Evolutionary conservation across 176 grass and related monocot genomes (phyloP), one percentile per base, ranked within the genome.

Genomic region (Carex littledalei): DNA sequence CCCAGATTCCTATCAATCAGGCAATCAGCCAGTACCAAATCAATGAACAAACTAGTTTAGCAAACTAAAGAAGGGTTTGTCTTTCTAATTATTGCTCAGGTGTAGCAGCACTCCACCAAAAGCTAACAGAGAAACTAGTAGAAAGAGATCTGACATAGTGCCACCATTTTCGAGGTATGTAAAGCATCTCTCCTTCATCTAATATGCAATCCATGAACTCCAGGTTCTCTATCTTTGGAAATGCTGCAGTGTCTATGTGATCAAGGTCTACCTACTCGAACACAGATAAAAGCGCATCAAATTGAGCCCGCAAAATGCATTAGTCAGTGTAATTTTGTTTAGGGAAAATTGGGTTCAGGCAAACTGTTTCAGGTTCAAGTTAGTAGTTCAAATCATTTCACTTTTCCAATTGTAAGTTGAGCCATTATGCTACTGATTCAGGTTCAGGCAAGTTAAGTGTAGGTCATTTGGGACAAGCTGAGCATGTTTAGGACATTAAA

Each of bases 141-240:
- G 91, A 99, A 86, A 99, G 93, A 66, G 91, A 99, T 84, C 88
- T 93, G 86, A 99, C 85, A 68, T 95, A 94, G 85, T 95, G 91
- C 96, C 93, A 99, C 91, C 96, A 99, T 92, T 92, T 99, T 52
- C 85, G 91, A 78, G 96, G 96, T 85, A 95, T 95, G 85, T 99
- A 99, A 87, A 99, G 93, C 85, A 95, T 84, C 34, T 95, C 96
- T 72, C 96, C 96, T 85, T 95, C 93, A 50, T 95, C 93, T 83
- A 99, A 87, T 85, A 99, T 68, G 71, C 90, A 88, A 15, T 99
- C 96, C 47, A 91, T 85, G 81, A 99, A 99, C 69, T 94, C 96
- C 80, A 94, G 72, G 63, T 81, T 77, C 77, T 81, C 81, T 45
- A 67, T 74, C 84, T 68, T 87, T 4, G 91, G 91, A 61, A 91